Percentiles rank a stretch among this genome's conserved stretches.
phyloP scores from a whole-genome alignment of 441 rosid species.

The Erodium texanum region DNA sequence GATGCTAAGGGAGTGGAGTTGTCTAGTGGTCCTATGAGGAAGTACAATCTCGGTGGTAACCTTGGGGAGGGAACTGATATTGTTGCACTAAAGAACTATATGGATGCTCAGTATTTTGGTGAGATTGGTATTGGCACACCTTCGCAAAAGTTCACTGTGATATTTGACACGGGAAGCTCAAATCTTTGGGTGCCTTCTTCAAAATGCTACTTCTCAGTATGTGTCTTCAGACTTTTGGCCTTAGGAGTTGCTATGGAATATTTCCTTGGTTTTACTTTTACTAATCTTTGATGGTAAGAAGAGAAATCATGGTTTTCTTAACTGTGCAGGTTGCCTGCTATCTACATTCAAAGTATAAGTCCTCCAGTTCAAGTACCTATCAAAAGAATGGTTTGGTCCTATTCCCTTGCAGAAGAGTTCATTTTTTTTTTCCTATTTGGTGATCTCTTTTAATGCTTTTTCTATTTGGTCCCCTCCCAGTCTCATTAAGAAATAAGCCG shows the following conservation, averaged over 20 bases:
- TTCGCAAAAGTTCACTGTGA: conserved; percentile 57
- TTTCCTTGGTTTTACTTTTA: neutral
- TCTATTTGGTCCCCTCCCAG: no score
- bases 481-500: no score
- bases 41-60: neutral
- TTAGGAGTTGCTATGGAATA: neutral
- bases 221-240: conserved; percentile 13
- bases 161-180: conserved; percentile 82
- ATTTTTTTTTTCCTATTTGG: no score
- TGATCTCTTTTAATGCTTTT: no score
- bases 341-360: conserved; percentile 59
- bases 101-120: conserved; percentile 71
- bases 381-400: conserved; percentile 35
- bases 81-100: conserved; percentile 51
- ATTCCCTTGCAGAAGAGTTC: neutral
- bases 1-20: no score
- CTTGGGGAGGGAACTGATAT: conserved; percentile 20
- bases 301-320: conserved; percentile 4
- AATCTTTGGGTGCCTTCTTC: conserved; percentile 84
- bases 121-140: conserved; percentile 67
- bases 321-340: conserved; percentile 56
- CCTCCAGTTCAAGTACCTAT: conserved; percentile 52
- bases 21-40: conserved; percentile 10
- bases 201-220: conserved; percentile 59
- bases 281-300: neutral